These are phyloP conservation scores for Lachancea cidri DNA, from an alignment of 805 yeast species.

Conservation along the genomic window DNA sequence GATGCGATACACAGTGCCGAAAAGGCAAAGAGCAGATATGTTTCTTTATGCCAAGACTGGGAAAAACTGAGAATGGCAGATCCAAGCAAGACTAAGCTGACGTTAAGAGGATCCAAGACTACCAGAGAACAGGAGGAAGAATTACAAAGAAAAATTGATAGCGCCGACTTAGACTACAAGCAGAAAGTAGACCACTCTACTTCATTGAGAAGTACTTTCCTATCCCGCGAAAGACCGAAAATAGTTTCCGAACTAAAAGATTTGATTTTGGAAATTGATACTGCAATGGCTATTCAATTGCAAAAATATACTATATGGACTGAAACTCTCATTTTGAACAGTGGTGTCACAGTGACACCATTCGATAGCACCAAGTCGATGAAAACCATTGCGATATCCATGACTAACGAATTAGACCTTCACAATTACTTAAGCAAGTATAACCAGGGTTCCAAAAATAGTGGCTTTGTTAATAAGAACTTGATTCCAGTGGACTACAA, in stretches of 20 bases:
- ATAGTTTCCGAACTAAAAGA: slow-evolving; percentile 66
- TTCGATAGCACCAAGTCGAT: slow-evolving; percentile 58
- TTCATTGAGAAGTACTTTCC: slow-evolving; percentile 65
- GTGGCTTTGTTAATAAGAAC: slow-evolving; percentile 35
- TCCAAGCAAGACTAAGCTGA: slow-evolving; percentile 76
- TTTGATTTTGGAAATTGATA: slow-evolving; percentile 78
- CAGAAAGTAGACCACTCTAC: slow-evolving; percentile 69
- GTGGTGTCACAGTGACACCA: slow-evolving; percentile 81
- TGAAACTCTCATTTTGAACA: slow-evolving; percentile 76
- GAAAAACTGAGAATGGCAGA: slow-evolving; percentile 78
- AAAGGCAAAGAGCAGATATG: slow-evolving; percentile 77
- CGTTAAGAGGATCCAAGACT: slow-evolving; percentile 73
- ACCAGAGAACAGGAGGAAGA: slow-evolving; percentile 88
- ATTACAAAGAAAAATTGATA: slow-evolving; percentile 67
- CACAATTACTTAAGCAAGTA: slow-evolving; percentile 59
- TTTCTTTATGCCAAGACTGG: slow-evolving; percentile 76
- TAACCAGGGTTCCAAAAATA: slow-evolving; percentile 32
- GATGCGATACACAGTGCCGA: slow-evolving; percentile 83
- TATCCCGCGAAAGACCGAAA: slow-evolving; percentile 72
- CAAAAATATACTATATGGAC: slow-evolving; percentile 85
- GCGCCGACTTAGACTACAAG: slow-evolving; percentile 83
- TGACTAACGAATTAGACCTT: slow-evolving; percentile 80
- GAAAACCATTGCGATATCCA: slow-evolving; percentile 67
- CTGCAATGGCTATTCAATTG: slow-evolving; percentile 82
- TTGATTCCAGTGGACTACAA: slow-evolving; percentile 66